Evolutionary conservation across 2,329 filamentous ascomycete genomes (phyloP), one percentile per base, ranked within the genome.

Genomic region (Neofusicoccum umdonicola): DNA sequence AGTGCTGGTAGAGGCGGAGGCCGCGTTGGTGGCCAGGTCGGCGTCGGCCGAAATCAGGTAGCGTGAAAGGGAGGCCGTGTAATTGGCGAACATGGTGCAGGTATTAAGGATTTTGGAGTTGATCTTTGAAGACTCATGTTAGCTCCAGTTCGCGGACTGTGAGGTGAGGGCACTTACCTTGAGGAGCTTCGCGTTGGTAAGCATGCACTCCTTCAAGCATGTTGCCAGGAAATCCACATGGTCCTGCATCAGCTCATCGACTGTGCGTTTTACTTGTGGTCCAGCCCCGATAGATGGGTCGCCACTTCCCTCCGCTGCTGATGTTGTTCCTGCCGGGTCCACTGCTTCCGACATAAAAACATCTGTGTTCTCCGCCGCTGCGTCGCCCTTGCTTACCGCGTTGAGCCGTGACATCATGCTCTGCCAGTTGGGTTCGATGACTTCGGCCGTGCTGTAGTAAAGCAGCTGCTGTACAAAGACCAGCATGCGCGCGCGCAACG

Each of bases 141-240:
- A 62, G 60, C 35, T 2, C 15, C 8, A 13, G 34, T 48, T 62
- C 44, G 44, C 50, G 63, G 68, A 64, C 68, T 11, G 4, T 17
- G 19, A 17, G 12, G 17, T 41, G 35, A 44, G 58, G 65, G 45
- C 31, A 77, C 83, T 69, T 84, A 97, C 94, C 79, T 92, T 90
- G 5, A 99, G 81, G 6, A 99, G 84, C 80, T 97, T 97, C 74
- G 92, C 92, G 77, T 99, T 97, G 19, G 95, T 99, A 68, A 99
- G 84, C 93, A 98, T 98, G 81, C 95, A 98, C 80, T 98, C 95
- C 79, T 98, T 99, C 72, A 99, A 83, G 76, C 95, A 99, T 3
- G 95, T 98, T 71, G 97, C 95, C 54, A 99, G 81, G 76, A 99
- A 99, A 78, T 98, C 95, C 66, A 99, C 93, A 79, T 99, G 95